A percentile compares a stretch with the other conserved stretches of the same genome.
Evolutionary conservation across 345 rosid species (phyloP).

Genomic region (Moricandia moricandioides): DNA sequence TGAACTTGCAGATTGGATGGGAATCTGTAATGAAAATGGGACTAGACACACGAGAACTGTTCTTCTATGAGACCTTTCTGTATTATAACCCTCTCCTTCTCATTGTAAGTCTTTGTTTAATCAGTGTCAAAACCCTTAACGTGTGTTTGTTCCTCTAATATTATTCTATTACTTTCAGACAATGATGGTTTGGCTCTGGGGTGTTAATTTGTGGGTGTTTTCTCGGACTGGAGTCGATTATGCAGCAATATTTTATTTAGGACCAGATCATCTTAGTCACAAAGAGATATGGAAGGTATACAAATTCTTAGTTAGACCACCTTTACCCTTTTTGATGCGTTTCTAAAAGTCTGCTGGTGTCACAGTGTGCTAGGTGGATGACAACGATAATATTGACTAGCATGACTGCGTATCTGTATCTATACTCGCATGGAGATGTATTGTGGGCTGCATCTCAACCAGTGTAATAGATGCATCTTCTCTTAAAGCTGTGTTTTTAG

Average conservation of each 20-base stretch:
- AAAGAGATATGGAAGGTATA: slow-evolving; percentile 94
- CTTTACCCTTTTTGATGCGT: background rate
- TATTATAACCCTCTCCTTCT: slow-evolving; percentile 98
- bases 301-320: background rate
- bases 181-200: slow-evolving; percentile 98
- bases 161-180: slow-evolving; percentile 50
- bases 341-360: background rate
- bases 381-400: slow-evolving; percentile 83
- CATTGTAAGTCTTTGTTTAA: slow-evolving; percentile 52
- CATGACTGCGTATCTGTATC: slow-evolving; percentile 92
- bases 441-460: slow-evolving; percentile 96
- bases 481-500: slow-evolving; percentile 22
- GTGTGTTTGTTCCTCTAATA: background rate
- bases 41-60: slow-evolving; percentile 71
- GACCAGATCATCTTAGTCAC: slow-evolving; percentile 85
- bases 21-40: slow-evolving; percentile 95
- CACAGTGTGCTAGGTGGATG: slow-evolving; percentile 97
- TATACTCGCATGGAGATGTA: slow-evolving; percentile 95
- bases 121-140: background rate
- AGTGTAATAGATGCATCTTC: slow-evolving; percentile 98
- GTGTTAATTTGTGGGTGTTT: slow-evolving; percentile 86
- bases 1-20: slow-evolving; percentile 77
- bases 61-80: slow-evolving; percentile 88
- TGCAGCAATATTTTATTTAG: slow-evolving; percentile 71
- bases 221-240: slow-evolving; percentile 73